Evolutionary conservation across 2,329 filamentous ascomycete genomes (phyloP), one percentile per base, ranked within the genome.

Genomic region (Aspergillus sp.): DNA sequence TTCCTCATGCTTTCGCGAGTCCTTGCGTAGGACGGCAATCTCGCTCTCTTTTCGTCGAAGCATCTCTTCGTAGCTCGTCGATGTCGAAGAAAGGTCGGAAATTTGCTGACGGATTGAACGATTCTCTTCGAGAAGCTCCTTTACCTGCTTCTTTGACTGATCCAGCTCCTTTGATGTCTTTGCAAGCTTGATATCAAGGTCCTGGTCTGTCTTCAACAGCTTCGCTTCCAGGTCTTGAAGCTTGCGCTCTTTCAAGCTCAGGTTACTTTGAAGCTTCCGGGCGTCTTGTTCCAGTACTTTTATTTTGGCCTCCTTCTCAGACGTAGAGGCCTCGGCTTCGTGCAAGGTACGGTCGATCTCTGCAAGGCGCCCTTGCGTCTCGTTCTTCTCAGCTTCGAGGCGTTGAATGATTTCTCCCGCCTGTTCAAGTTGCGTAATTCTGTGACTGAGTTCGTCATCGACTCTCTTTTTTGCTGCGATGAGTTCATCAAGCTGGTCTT

Each of bases 41-140:
- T 99, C 95, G 69, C 92, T 96, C 67, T 99, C 94, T 69, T 97
- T 99, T 53, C 89, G 87, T 20, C 91, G 83, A 20, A 99, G 88
- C 41, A 97, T 82, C 63, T 97, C 93, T 71, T 99, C 94, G 60
- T 96, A 97, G 65, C 92, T 90, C 0, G 91, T 95, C 0, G 93
- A 96, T 0, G 93, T 96, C 45, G 90, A 86, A 0, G 94, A 94
- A 16, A 99, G 78, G 60, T 96, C 86, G 0, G 88, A 82, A 49
- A 99, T 85, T 64, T 96, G 91, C 62, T 91, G 84, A 49, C 95
- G 87, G 44, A 95, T 83, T 42, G 88, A 85, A 11, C 85, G 82
- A 60, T 95, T 95, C 66, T 99, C 93, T 4, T 87, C 84, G 2
- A 85, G 71, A 1, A 96, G 80, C 17, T 90, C 86, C 48, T 87